Conservation (phyloP, 1,284 basidiomycete genomes). For the Cystobasidiaceae sp. region DNA sequence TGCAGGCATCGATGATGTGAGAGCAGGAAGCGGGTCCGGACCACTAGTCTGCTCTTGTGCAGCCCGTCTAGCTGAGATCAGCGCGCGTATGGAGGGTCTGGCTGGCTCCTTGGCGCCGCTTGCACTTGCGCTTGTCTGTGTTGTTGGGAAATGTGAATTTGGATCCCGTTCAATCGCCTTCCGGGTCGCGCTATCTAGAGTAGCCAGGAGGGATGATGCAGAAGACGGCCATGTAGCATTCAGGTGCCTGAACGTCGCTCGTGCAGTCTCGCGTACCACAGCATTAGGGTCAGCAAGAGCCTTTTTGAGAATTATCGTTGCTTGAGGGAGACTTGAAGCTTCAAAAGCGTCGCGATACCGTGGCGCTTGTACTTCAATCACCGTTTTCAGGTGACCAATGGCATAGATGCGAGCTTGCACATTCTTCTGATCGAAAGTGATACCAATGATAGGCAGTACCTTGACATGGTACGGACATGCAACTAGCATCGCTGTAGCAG, state of each 20-base stretch:
- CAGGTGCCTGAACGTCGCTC: slow-evolving; percentile 75
- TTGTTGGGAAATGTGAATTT: too few species aligned
- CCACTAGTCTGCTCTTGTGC: too few species aligned
- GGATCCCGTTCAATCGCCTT: slow-evolving; percentile 91
- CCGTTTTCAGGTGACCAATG: slow-evolving; percentile 43
- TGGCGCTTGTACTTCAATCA: slow-evolving; percentile 44
- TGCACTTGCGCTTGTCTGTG: too few species aligned
- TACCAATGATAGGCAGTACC: slow-evolving; percentile 66
- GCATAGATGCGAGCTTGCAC: slow-evolving; percentile 69
- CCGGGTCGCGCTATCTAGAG: slow-evolving; percentile 63
- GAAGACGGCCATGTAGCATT: slow-evolving; percentile 67
- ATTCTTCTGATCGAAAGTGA: slow-evolving; percentile 67
- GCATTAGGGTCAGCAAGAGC: slow-evolving; percentile 73
- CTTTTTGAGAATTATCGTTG: slow-evolving; percentile 69
- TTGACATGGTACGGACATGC: slow-evolving; percentile 66
- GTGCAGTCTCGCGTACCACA: slow-evolving; percentile 66
- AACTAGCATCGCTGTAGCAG: slow-evolving; percentile 63
- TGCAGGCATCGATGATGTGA: too few species aligned
- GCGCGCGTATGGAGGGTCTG: too few species aligned
- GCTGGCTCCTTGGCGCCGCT: too few species aligned
- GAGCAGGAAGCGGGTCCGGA: too few species aligned
- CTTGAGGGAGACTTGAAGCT: slow-evolving; percentile 53
- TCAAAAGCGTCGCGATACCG: slow-evolving; percentile 43
- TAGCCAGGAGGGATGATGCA: slow-evolving; percentile 60
- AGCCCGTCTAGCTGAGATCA: too few species aligned